Base-by-base conservation (phyloP, 2,329 filamentous ascomycete species). In the Saccharata proteae region DNA sequence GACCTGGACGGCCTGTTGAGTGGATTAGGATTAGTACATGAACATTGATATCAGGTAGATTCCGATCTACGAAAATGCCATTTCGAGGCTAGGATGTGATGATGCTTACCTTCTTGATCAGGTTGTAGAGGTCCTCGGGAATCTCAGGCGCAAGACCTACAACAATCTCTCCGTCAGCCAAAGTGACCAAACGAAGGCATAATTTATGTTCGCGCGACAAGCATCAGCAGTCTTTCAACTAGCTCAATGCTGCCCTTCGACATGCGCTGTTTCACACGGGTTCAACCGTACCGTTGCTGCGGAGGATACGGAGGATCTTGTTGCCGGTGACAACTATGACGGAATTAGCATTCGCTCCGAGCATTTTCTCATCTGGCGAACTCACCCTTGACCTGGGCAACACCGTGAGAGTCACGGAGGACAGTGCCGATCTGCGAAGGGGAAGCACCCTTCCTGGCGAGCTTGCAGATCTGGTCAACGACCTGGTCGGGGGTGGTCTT, bases 61-160 rank as follows among this genome's bases (percentile, higher is more conserved):
- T 16, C n/a, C n/a, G 19, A 6, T 30, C 45, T 11, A n/a, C 16
- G 12, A 16, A 8, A 16, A 21, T n/a, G 19, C 19, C 19, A 7
- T 21, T 21, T 21, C 19, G 19, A 16, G 15, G 55, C n/a, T n/a
- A n/a, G n/a, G n/a, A n/a, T n/a, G n/a, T n/a, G n/a, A n/a, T n/a
- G n/a, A n/a, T n/a, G n/a, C n/a, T 57, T 61, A 92, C 88, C 85
- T 98, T 98, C 82, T 94, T 94, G 83, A 96, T 96, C 65, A 96
- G 74, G 82, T 93, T 93, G 80, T 96, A 98, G 51, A 96, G 80
- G 69, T 98, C 90, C 78, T 98, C 90, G 61, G 92, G 90, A 55
- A 98, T 79, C 65, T 96, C 86, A 63, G 92, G 90, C 53, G 90
- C 88, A 62, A 98, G 85, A 72, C 90, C 90, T 98, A 40, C 39